These are phyloP conservation scores for Debaryomyces maramus DNA, from an alignment of 805 yeast genomes.

Conservation along the genomic window DNA sequence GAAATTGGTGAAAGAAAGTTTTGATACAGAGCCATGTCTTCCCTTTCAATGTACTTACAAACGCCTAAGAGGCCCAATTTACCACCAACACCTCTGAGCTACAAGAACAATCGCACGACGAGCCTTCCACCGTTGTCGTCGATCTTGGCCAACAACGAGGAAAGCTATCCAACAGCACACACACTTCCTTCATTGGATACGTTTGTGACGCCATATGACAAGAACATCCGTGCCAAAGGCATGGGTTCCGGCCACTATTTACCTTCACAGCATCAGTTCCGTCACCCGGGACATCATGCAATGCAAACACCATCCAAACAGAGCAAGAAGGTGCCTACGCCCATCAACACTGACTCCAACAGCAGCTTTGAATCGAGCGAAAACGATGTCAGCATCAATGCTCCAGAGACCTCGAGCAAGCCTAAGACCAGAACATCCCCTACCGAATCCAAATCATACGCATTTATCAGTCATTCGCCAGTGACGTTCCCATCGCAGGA, in stretches of 20 bases:
- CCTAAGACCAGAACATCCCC: slow-evolving; percentile 1
- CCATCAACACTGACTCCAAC: slow-evolving; percentile 6
- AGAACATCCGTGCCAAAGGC: slow-evolving; percentile 5
- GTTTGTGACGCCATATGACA: slow-evolving; percentile 20
- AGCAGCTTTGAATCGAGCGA: slow-evolving; percentile 8
- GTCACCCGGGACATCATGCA: slow-evolving; percentile 2
- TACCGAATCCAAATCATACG: slow-evolving; percentile 46
- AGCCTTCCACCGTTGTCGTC: slow-evolving; percentile 44
- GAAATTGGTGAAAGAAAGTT: no score
- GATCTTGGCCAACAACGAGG: slow-evolving; percentile 16
- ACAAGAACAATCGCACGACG: slow-evolving; percentile 19
- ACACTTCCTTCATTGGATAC: slow-evolving; percentile 28
- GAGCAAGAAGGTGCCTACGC: background rate
- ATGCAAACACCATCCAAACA: slow-evolving; percentile 9
- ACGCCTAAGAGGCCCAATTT: slow-evolving; percentile 36
- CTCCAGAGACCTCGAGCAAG: background rate
- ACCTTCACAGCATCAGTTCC: slow-evolving; percentile 10
- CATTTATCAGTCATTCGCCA: slow-evolving; percentile 92
- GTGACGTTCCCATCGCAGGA: slow-evolving; percentile 82
- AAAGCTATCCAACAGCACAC: background rate
- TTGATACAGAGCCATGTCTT: slow-evolving; percentile 1
- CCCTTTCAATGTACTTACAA: slow-evolving; percentile 23
- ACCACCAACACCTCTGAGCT: slow-evolving; percentile 22
- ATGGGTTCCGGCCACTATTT: slow-evolving; percentile 3
- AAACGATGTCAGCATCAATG: slow-evolving; percentile 4